Percentiles rank a stretch among this genome's conserved stretches.
Evolutionary conservation across 345 rosid genomes (phyloP).

Genomic region (Eucalyptus microcorys): DNA sequence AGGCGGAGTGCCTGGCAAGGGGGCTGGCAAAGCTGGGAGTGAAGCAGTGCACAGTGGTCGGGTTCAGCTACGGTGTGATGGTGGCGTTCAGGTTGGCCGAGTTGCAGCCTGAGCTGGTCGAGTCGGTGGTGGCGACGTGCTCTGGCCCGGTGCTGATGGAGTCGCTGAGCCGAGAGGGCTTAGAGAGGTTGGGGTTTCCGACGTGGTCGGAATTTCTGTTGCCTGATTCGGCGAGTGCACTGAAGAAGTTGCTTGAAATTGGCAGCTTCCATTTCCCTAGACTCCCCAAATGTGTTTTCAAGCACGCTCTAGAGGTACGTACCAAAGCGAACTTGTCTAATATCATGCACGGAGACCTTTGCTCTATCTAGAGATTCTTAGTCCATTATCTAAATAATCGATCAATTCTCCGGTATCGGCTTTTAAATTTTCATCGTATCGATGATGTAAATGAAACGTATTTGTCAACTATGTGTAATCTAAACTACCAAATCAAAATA

Average conservation of each 20-base stretch:
- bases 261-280: slow-evolving; percentile 1
- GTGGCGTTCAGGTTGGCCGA: slow-evolving; percentile 34
- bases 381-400: not conserved
- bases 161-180: not conserved
- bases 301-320: slow-evolving; percentile 14
- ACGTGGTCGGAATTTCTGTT: slow-evolving; percentile 18
- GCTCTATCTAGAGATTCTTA: not conserved
- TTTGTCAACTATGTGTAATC: no score
- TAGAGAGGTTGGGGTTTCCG: slow-evolving; percentile 3
- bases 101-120: slow-evolving; percentile 20
- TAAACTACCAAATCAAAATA: no score
- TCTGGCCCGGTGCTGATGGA: slow-evolving; percentile 20
- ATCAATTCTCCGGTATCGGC: not conserved
- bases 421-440: no score
- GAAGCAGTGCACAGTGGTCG: slow-evolving; percentile 19
- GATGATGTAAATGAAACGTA: no score
- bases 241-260: not conserved
- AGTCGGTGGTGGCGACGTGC: slow-evolving; percentile 17
- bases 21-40: slow-evolving; percentile 26
- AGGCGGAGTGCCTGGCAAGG: slow-evolving; percentile 24
- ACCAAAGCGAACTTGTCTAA: not conserved
- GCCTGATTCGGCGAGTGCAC: slow-evolving; percentile 7
- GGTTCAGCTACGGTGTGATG: slow-evolving; percentile 33
- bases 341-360: not conserved
- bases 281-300: slow-evolving; percentile 7